Evolutionary conservation across 495 filamentous ascomycete genomes (phyloP).

Genomic region (Chaetomidium leptoderma): DNA sequence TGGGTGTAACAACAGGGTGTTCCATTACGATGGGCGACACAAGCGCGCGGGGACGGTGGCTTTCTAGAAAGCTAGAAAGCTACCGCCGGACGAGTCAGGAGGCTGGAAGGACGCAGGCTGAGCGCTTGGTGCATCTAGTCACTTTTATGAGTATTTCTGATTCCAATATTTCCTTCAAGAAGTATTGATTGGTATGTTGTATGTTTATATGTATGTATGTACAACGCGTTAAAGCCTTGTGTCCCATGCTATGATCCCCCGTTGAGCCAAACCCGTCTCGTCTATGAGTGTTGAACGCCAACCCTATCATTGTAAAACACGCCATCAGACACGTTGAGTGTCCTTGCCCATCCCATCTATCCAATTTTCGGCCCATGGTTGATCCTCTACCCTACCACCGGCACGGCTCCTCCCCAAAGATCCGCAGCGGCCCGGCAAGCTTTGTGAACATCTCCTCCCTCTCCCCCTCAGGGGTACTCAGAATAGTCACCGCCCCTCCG

Average conservation of each 20-base stretch:
- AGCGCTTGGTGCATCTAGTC: neutral
- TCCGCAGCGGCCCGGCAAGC: slow-evolving; percentile 59
- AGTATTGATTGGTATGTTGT: neutral
- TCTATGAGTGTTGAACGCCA: slow-evolving; percentile 5
- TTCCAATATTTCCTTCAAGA: neutral
- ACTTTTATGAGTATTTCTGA: neutral
- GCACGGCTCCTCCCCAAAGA: slow-evolving; percentile 42
- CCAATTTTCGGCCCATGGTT: neutral
- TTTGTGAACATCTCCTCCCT: slow-evolving; percentile 90
- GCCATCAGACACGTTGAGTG: slow-evolving; percentile 19
- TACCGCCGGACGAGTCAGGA: neutral
- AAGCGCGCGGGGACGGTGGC: neutral
- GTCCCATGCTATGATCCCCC: neutral
- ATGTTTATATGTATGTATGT: neutral
- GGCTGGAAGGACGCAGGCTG: neutral
- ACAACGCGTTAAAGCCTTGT: slow-evolving; percentile 13
- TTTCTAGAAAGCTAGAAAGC: no score
- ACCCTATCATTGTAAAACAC: neutral
- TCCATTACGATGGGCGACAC: neutral
- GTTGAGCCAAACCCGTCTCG: slow-evolving; percentile 15
- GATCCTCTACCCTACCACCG: neutral
- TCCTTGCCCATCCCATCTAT: neutral
- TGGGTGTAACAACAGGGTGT: slow-evolving; percentile 3
- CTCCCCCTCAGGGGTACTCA: slow-evolving; percentile 74
- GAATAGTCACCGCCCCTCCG: slow-evolving; percentile 78